Evolutionary conservation across 208 protist species (phyloP), one percentile per base, ranked within the genome.

Genomic region (Polymyxa betae): DNA sequence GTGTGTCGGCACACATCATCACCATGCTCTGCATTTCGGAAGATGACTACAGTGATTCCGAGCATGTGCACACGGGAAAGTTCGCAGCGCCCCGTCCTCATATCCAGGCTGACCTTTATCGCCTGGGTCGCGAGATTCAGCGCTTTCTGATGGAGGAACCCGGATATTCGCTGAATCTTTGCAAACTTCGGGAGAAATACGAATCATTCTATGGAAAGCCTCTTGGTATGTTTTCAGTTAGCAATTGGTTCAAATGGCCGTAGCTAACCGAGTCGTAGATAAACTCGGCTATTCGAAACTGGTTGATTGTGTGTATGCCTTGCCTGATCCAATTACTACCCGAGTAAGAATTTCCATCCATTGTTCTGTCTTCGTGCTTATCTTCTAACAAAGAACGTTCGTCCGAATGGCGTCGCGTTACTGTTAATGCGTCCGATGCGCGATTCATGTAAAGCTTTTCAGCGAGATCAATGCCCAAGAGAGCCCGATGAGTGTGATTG

Each of bases 131-230:
- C 16, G 16, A 82, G 72, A 82, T 82, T 20, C 35, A 82, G n/a
- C 72, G 72, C 72, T 38, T 82, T 35, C 72, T 82, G 16, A 43
- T 43, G 72, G n/a, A 43, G 12, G 72, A 82, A n/a, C 72, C 72
- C 5, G 72, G n/a, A 35, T 43, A 82, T 35, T 38, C 72, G 5
- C n/a, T 82, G 72, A 82, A 82, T 43, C n/a, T 82, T 5, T 82
- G 72, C 72, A 82, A 82, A n/a, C 72, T 82, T 35, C 72, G 35
- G 16, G 72, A 82, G 72, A 82, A 82, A n/a, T 82, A 82, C n/a
- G 10, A 45, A n/a, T 35, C 5, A 5, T 35, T 45, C 72, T 82
- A 82, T 43, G 40, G 72, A 5, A 5, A 43, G 72, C 72, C 72
- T 5, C n/a, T 82, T n/a, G 72, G 72, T 82, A 43, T 35, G 5